phyloP scores from a whole-genome alignment of 1,284 basidiomycete species.

The Trichosporon ovoides region DNA sequence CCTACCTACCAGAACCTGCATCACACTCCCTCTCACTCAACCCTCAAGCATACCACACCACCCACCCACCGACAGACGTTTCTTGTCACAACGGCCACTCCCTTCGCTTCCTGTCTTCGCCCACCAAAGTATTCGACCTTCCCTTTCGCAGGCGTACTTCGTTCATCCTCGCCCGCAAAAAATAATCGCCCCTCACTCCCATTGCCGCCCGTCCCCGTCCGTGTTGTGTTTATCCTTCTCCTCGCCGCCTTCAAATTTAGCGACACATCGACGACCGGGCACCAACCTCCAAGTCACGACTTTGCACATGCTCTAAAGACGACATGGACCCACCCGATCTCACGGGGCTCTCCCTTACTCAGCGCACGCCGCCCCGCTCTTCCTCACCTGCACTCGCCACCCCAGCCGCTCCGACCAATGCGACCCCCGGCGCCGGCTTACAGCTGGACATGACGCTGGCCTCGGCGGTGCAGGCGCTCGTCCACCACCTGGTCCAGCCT shows the following conservation, averaged over 20 bases:
- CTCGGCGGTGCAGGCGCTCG: slow-evolving; percentile 37
- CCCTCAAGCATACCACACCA: background rate
- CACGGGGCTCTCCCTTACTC: slow-evolving; percentile 1
- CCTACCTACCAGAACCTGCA: too few relatives aligned
- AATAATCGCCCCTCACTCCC: background rate
- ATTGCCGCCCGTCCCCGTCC: background rate
- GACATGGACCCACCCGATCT: slow-evolving; percentile 11
- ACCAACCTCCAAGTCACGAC: background rate
- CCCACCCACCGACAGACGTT: background rate
- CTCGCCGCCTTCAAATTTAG: slow-evolving; percentile 1
- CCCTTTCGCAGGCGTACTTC: background rate
- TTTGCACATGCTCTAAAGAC: slow-evolving; percentile 1
- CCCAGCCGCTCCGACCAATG: slow-evolving; percentile 8
- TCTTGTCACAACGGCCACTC: background rate
- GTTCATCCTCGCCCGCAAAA: background rate
- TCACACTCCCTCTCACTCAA: slow-evolving; percentile 1
- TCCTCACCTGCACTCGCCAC: slow-evolving; percentile 1
- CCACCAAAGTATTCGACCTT: background rate
- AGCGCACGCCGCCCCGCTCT: slow-evolving; percentile 6
- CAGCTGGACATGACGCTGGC: slow-evolving; percentile 31
- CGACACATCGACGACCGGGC: background rate
- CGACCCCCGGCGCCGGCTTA: slow-evolving; percentile 12
- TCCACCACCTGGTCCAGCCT: slow-evolving; percentile 38
- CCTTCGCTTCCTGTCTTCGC: slow-evolving; percentile 1
- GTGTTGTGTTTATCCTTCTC: slow-evolving; percentile 1